A percentile compares a stretch with the other conserved stretches of the same genome.
These are phyloP conservation scores for Endogone sp. DNA, from an alignment of 192 early-diverging fungal genomes.

Conservation along the genomic window DNA sequence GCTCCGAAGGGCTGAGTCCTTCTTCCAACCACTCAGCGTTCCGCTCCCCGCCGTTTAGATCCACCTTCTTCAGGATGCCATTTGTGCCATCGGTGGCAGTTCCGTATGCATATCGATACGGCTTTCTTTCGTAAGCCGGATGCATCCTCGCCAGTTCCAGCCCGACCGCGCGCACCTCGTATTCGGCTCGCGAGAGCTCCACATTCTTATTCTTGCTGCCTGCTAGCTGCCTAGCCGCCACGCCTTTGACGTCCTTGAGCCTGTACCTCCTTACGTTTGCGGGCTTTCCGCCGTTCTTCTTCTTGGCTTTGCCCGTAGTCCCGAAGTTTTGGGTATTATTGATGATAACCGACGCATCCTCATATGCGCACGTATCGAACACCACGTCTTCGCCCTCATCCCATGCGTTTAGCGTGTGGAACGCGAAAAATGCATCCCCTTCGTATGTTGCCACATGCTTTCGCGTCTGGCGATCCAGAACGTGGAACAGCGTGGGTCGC, in stretches of 20 bases:
- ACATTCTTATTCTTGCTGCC: too few relatives aligned
- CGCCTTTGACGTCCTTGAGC: conserved; percentile 24
- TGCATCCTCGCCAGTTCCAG: conserved; percentile 34
- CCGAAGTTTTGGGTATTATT: too few relatives aligned
- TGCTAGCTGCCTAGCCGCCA: conserved; percentile 13
- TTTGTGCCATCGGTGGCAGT: conserved; percentile 22
- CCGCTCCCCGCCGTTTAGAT: conserved; percentile 18
- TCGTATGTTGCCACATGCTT: conserved; percentile 40
- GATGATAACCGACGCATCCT: conserved; percentile 30
- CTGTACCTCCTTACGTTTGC: conserved; percentile 16
- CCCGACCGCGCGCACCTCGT: conserved; percentile 20
- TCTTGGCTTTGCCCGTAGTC: too few relatives aligned
- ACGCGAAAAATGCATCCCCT: conserved; percentile 34
- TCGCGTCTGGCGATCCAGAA: conserved; percentile 37
- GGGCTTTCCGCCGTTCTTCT: conserved; percentile 19
- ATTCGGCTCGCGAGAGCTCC: conserved; percentile 8
- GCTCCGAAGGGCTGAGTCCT: conserved; percentile 27
- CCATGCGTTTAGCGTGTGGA: conserved; percentile 46
- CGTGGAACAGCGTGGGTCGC: conserved; percentile 33
- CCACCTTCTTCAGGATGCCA: conserved; percentile 27
- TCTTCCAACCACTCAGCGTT: conserved; percentile 23
- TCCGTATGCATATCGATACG: conserved; percentile 29
- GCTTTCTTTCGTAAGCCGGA: conserved; percentile 16
- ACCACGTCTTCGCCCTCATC: conserved; percentile 35
- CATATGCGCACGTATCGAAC: conserved; percentile 28